These are phyloP conservation scores for Aspergillus panamensis DNA, from an alignment of 495 filamentous ascomycete species.

Conservation along the genomic window DNA sequence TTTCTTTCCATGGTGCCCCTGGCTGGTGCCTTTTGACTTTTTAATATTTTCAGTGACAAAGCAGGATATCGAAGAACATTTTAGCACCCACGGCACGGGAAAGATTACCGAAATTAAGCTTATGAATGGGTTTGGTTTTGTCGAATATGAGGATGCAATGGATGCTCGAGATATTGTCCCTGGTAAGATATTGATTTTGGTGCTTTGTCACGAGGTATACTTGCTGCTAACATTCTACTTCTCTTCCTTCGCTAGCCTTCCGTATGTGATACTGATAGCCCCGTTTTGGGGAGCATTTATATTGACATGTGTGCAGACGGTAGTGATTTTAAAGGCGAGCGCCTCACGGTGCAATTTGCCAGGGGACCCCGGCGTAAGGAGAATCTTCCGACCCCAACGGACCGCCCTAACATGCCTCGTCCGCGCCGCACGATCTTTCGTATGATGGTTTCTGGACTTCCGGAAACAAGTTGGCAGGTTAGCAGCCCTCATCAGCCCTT, in stretches of 20 bases:
- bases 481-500: constrained; percentile 62
- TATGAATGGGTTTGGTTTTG: constrained; percentile 99
- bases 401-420: constrained; percentile 75
- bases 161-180: constrained; percentile 97
- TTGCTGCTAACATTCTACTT: constrained; percentile 19
- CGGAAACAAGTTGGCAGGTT: constrained; percentile 99
- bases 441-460: constrained; percentile 97
- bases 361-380: constrained; percentile 89
- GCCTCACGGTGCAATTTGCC: constrained; percentile 95
- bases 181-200: constrained; percentile 53
- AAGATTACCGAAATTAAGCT: constrained; percentile 99
- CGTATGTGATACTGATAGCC: constrained; percentile 40
- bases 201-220: background rate
- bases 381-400: constrained; percentile 58
- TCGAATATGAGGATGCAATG: constrained; percentile 96
- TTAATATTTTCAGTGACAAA: constrained; percentile 70
- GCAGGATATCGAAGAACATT: constrained; percentile 92
- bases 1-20: constrained; percentile 21
- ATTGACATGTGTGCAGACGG: constrained; percentile 63
- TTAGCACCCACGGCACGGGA: constrained; percentile 89
- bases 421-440: constrained; percentile 91
- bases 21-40: constrained; percentile 22
- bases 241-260: constrained; percentile 39
- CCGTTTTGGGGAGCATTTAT: constrained; percentile 3
- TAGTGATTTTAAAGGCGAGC: constrained; percentile 95